Conservation (phyloP, 768 basidiomycete species). For the Podaxis mareebaensis region DNA sequence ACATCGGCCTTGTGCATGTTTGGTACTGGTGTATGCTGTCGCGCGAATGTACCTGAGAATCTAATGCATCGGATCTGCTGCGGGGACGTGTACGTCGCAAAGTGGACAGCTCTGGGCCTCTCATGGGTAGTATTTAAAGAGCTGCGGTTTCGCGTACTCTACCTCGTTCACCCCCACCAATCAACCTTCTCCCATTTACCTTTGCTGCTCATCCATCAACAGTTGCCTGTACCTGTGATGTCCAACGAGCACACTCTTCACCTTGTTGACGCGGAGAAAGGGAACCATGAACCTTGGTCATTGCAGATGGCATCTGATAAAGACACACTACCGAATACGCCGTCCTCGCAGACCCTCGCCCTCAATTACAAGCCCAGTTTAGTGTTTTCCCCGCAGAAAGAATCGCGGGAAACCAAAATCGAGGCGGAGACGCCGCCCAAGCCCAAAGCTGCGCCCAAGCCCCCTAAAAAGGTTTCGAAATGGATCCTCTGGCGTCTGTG, state of each 20-base stretch:
- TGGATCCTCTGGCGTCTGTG: constrained; percentile 63
- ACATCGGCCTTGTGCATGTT: background rate
- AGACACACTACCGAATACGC: constrained; percentile 34
- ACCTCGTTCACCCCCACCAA: background rate
- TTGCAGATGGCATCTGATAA: constrained; percentile 32
- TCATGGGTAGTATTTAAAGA: background rate
- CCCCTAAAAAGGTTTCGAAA: constrained; percentile 53
- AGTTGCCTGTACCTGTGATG: constrained; percentile 34
- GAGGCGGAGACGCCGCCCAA: constrained; percentile 30
- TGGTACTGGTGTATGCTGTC: background rate
- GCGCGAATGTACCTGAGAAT: constrained; percentile 4
- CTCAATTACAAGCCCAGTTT: background rate
- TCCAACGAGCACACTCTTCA: constrained; percentile 42
- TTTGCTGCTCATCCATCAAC: constrained; percentile 20
- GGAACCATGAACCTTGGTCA: constrained; percentile 47
- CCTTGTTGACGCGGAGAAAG: constrained; percentile 58
- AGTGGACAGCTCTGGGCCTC: background rate
- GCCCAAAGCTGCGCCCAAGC: constrained; percentile 39
- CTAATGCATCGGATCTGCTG: background rate
- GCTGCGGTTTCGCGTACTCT: background rate
- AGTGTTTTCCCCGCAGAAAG: constrained; percentile 34
- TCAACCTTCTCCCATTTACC: constrained; percentile 24
- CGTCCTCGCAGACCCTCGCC: constrained; percentile 15
- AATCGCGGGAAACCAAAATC: constrained; percentile 29
- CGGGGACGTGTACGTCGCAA: background rate